phyloP scores from a whole-genome alignment of 2,329 filamentous ascomycete genomes.

The Alternaria tenuissima region DNA sequence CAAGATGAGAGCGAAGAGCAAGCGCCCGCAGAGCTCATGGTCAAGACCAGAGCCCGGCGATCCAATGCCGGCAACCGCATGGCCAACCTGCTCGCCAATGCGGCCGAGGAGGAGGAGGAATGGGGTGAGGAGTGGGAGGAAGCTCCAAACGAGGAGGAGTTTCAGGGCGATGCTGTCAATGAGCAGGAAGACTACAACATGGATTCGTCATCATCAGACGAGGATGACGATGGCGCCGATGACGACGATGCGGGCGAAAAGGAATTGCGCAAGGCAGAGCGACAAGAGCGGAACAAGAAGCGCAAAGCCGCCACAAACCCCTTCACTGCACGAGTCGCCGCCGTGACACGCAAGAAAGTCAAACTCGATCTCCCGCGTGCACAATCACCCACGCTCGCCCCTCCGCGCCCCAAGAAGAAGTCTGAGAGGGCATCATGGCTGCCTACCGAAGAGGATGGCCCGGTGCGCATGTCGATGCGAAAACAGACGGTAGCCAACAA shows the following conservation, averaged over 20 bases:
- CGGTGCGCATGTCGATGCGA: conserved; percentile 68
- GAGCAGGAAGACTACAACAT: conserved; percentile 77
- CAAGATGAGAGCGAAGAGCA: conserved; percentile 42
- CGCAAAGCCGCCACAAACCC: conserved; percentile 72
- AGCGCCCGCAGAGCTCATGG: conserved; percentile 48
- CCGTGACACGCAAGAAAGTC: conserved; percentile 52
- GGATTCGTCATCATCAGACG: conserved; percentile 80
- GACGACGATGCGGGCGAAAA: conserved; percentile 88
- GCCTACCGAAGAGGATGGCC: conserved; percentile 68
- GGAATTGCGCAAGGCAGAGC: conserved; percentile 80
- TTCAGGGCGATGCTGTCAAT: conserved; percentile 61
- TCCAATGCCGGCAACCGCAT: conserved; percentile 32
- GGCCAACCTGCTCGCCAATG: not conserved
- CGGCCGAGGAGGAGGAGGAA: conserved; percentile 42
- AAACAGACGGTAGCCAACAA: conserved; percentile 69
- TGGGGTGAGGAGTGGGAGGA: conserved; percentile 70
- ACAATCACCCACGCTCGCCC: conserved; percentile 58
- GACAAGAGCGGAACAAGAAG: conserved; percentile 72
- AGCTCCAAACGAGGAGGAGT: conserved; percentile 65
- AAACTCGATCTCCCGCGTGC: conserved; percentile 49
- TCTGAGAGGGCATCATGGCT: conserved; percentile 76
- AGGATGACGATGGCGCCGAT: conserved; percentile 71
- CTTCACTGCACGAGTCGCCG: conserved; percentile 46
- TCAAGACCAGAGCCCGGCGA: conserved; percentile 48
- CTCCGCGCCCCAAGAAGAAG: conserved; percentile 67